Evolutionary conservation across 2,329 filamentous ascomycete species (phyloP).

Genomic region (Aphanocladium album): DNA sequence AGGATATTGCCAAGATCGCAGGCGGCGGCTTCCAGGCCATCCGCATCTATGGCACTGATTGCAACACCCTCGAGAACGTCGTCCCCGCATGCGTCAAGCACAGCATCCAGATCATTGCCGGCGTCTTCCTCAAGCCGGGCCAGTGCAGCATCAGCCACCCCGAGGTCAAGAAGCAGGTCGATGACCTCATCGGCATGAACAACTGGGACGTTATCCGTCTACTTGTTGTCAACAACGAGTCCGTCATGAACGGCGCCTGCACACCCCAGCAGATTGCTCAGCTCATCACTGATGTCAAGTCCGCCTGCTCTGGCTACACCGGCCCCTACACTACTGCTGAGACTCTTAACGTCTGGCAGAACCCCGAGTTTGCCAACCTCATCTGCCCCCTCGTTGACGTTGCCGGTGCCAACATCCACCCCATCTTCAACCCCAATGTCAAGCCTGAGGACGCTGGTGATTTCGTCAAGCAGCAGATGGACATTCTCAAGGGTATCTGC

Average conservation of each 20-base stretch:
- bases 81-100: constrained; percentile 61
- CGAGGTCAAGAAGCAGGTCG: constrained; percentile 67
- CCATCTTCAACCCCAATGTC: constrained; percentile 80
- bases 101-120: constrained; percentile 76
- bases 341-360: constrained; percentile 72
- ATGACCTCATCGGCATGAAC: constrained; percentile 65
- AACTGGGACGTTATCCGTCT: constrained; percentile 73
- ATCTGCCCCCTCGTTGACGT: constrained; percentile 75
- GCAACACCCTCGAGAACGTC: constrained; percentile 71
- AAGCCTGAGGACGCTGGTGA: constrained; percentile 61
- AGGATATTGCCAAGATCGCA: constrained; percentile 59
- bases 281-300: constrained; percentile 66
- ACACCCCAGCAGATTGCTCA: constrained; percentile 57
- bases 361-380: constrained; percentile 47
- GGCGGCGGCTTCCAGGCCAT: constrained; percentile 61
- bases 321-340: constrained; percentile 81
- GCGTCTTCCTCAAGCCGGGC: constrained; percentile 73
- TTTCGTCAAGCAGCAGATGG: constrained; percentile 71
- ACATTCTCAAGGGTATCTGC: constrained; percentile 67
- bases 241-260: constrained; percentile 70
- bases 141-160: constrained; percentile 51
- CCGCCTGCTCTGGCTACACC: constrained; percentile 66
- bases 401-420: constrained; percentile 81
- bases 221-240: constrained; percentile 87
- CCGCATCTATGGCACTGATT: constrained; percentile 91